Conservation (phyloP, 2,329 filamentous ascomycete species). For the Cercospora zeae-maydis region DNA sequence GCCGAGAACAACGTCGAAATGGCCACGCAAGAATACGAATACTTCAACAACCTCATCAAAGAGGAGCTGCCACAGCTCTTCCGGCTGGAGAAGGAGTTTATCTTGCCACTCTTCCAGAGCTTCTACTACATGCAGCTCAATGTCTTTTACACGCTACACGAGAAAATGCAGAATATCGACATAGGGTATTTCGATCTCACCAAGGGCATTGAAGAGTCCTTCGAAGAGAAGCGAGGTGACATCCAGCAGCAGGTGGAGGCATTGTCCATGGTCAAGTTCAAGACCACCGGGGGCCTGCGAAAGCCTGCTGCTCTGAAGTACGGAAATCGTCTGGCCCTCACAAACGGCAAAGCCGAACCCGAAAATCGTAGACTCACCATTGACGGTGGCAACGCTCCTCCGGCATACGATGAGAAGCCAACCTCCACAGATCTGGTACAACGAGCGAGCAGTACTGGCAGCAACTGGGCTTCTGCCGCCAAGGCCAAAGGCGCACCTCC, state of each 20-base stretch:
- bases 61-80: conserved; percentile 93
- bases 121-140: conserved; percentile 99
- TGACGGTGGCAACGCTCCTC: conserved; percentile 25
- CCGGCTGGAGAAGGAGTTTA: conserved; percentile 84
- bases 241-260: conserved; percentile 81
- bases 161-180: conserved; percentile 95
- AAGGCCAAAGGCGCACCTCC: conserved; percentile 50
- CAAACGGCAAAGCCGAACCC: conserved; percentile 29
- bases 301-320: conserved; percentile 51
- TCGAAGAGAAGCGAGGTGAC: conserved; percentile 81
- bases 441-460: conserved; percentile 35
- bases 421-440: conserved; percentile 22
- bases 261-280: conserved; percentile 84
- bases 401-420: conserved; percentile 26
- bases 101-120: conserved; percentile 92
- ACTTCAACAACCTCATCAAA: conserved; percentile 96
- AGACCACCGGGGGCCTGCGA: conserved; percentile 69
- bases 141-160: conserved; percentile 96
- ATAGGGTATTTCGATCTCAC: conserved; percentile 97
- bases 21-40: conserved; percentile 93
- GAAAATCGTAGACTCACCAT: conserved; percentile 30
- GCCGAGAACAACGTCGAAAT: conserved; percentile 87
- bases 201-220: conserved; percentile 86
- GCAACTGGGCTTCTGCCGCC: conserved; percentile 43
- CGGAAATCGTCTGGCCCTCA: conserved; percentile 39